Percentiles rank a stretch among this genome's conserved stretches.
phyloP scores from a whole-genome alignment of 148 eudicot species.

The Chenopodium album region DNA sequence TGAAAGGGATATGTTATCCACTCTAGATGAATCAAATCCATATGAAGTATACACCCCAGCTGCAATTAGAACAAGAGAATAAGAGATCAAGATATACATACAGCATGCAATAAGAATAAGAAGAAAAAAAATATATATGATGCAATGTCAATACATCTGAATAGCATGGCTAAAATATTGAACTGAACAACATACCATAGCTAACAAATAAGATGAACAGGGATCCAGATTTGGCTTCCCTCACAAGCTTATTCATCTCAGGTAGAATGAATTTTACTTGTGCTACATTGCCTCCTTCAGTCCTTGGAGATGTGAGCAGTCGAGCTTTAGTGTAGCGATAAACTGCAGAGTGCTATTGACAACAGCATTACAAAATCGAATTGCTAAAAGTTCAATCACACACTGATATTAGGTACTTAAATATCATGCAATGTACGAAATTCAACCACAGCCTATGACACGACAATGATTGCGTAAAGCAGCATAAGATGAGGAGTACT shows the following conservation, averaged over 20 bases:
- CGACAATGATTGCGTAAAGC: background rate
- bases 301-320: constrained; percentile 43
- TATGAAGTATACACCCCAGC: constrained; percentile 42
- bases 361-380: constrained; percentile 35
- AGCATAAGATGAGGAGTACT: background rate
- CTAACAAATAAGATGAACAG: constrained; percentile 69
- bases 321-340: constrained; percentile 65
- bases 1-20: constrained; percentile 44
- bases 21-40: constrained; percentile 40
- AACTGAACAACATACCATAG: constrained; percentile 53
- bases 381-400: constrained; percentile 19
- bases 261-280: constrained; percentile 72
- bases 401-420: background rate
- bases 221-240: constrained; percentile 65
- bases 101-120: background rate
- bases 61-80: constrained; percentile 31
- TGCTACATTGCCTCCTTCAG: constrained; percentile 38
- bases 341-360: constrained; percentile 73
- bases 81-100: background rate
- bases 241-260: constrained; percentile 74
- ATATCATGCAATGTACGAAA: background rate
- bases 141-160: background rate
- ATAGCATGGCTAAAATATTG: constrained; percentile 11
- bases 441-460: constrained; percentile 1
- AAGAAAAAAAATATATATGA: background rate